phyloP scores from a whole-genome alignment of 2,329 filamentous ascomycete genomes.

The Verticillium dahliae region DNA sequence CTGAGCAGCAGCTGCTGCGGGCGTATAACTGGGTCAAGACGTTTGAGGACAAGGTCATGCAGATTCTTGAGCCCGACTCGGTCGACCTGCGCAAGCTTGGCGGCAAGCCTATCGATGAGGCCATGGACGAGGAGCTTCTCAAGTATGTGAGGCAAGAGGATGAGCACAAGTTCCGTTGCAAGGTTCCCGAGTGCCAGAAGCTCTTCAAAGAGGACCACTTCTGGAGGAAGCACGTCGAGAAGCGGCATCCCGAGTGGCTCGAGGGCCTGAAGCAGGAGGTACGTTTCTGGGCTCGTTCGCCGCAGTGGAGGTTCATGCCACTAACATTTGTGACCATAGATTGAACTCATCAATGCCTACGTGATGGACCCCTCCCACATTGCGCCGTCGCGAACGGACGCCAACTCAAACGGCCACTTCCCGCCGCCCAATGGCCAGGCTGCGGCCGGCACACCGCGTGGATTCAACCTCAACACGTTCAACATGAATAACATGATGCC shows the following conservation, averaged over 20 bases:
- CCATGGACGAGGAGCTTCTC: conserved; percentile 73
- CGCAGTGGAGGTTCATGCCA: background rate
- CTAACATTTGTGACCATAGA: conserved; percentile 28
- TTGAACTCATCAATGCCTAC: conserved; percentile 87
- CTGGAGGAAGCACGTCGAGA: conserved; percentile 97
- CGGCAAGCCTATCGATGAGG: conserved; percentile 79
- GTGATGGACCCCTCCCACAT: conserved; percentile 93
- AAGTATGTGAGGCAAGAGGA: conserved; percentile 97
- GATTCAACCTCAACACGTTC: conserved; percentile 79
- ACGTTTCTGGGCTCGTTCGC: conserved; percentile 39
- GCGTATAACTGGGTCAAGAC: conserved; percentile 99
- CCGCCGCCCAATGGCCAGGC: conserved; percentile 60
- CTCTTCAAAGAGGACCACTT: conserved; percentile 96
- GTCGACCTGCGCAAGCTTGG: conserved; percentile 87
- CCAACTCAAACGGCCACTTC: conserved; percentile 94
- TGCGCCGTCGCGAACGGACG: conserved; percentile 84
- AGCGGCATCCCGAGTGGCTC: conserved; percentile 85
- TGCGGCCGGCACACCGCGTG: conserved; percentile 77
- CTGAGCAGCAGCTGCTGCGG: conserved; percentile 84
- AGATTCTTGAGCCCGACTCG: conserved; percentile 84
- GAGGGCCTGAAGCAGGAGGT: conserved; percentile 78
- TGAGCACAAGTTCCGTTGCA: conserved; percentile 93
- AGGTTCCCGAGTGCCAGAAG: conserved; percentile 92
- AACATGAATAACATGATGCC: conserved; percentile 52
- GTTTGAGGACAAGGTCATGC: conserved; percentile 92